Conservation (phyloP, 345 rosid species). For the Schrenkiella parvula region DNA sequence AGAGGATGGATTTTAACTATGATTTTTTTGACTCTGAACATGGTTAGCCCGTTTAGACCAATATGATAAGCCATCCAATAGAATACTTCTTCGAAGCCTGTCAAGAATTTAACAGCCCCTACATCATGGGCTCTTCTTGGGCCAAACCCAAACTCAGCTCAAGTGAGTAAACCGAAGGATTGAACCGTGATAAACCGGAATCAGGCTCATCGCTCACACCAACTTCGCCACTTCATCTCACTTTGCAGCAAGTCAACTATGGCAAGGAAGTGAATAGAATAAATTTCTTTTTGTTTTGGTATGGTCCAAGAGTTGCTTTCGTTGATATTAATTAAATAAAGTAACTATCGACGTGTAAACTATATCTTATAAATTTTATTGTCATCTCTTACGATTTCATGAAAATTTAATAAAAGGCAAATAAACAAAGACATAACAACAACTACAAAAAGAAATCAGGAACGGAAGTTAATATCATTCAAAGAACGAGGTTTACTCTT, state of each 20-base stretch:
- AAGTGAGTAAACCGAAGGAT: background rate
- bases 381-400: background rate
- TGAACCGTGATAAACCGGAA: background rate
- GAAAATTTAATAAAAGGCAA: background rate
- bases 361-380: background rate
- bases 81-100: too few species aligned
- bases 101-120: too few species aligned
- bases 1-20: too few species aligned
- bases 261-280: background rate
- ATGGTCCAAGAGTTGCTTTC: background rate
- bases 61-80: too few species aligned
- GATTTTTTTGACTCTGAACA: too few species aligned
- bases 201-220: background rate
- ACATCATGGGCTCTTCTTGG: background rate
- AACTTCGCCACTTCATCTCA: slow-evolving; percentile 8
- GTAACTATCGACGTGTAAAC: background rate
- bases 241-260: slow-evolving; percentile 16
- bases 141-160: background rate
- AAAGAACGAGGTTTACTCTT: slow-evolving; percentile 9
- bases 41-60: too few species aligned
- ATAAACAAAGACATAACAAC: background rate
- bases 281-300: background rate
- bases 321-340: background rate
- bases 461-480: slow-evolving; percentile 18
- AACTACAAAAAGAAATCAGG: slow-evolving; percentile 2